Conservation (phyloP, 345 rosid species). For the Clarkia xantiana region DNA sequence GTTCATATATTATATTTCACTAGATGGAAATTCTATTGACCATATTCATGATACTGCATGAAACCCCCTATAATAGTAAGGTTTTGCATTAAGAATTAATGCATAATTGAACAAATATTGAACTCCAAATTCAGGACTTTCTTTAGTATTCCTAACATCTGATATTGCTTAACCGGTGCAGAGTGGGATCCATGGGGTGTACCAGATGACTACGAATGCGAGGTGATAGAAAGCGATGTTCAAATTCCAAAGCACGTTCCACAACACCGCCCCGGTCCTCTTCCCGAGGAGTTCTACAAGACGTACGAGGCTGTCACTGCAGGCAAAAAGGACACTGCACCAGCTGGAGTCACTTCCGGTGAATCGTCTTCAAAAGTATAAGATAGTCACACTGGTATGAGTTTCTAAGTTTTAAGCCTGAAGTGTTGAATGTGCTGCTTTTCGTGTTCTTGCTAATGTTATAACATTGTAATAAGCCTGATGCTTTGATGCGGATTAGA, state of each 20-base stretch:
- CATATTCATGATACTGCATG: too few species aligned
- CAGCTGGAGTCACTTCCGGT: slow-evolving; percentile 28
- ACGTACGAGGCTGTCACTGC: slow-evolving; percentile 41
- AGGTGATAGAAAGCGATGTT: slow-evolving; percentile 80
- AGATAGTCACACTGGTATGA: slow-evolving; percentile 4
- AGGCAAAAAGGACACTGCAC: slow-evolving; percentile 20
- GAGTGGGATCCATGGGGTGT: slow-evolving; percentile 99
- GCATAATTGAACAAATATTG: too few species aligned
- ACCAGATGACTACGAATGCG: slow-evolving; percentile 85
- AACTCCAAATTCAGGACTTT: not conserved
- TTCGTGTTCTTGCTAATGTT: slow-evolving; percentile 8
- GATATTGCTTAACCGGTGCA: slow-evolving; percentile 12
- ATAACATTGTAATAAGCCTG: slow-evolving; percentile 18
- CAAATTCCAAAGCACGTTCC: slow-evolving; percentile 94
- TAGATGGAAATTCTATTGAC: too few species aligned
- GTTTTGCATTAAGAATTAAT: too few species aligned
- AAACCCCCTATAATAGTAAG: too few species aligned
- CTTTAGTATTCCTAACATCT: not conserved
- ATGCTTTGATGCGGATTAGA: slow-evolving; percentile 20
- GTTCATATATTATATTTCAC: too few species aligned
- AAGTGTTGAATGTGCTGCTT: slow-evolving; percentile 12
- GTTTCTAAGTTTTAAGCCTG: slow-evolving; percentile 6
- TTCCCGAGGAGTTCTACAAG: slow-evolving; percentile 77
- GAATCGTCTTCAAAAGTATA: slow-evolving; percentile 38
- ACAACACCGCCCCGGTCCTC: slow-evolving; percentile 87